Base-by-base conservation (phyloP, 1,139 yeast genomes). In the Suhomyces choctaworum region DNA sequence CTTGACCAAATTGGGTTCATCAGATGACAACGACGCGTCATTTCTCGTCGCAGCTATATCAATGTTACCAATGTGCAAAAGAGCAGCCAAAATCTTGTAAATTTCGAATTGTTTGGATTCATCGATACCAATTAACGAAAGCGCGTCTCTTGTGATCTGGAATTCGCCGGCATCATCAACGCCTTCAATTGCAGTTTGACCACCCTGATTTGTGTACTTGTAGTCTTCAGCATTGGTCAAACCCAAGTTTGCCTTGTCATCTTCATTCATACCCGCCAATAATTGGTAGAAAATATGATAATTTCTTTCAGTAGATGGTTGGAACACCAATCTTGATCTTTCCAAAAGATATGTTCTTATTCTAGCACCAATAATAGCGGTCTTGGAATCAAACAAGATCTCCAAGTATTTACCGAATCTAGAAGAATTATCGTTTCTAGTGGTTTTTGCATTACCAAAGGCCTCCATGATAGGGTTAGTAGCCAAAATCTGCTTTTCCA, bases 381-480 rank as follows among this genome's bases (percentile, higher is more conserved):
- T 79, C 20, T 76, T 58, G 24, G 73, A 62, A 60, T 89, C 84
- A 56, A 92, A 92, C 48, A 88, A 69, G 49, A 92, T 92, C 63
- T 92, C 97, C 54, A 92, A 73, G 58, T 92, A 92, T 62, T 92
- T 92, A 57, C 98, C 98, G 58, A 92, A 92, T 60, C 98, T 82
- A 13, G 97, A 90, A 25, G 97, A 92, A 62, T 92, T 92, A 62
- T 92, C 97, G 58, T 92, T 92, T 68, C 98, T 80, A 3, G 96
- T 89, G 4, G 98, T 92, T 61, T 92, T 92, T 10, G 98, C 97
- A 59, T 92, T 92, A 73, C 98, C 98, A 61, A 92, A 92, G 1
- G 97, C 95, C 65, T 92, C 98, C 94, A 92, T 89, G 50, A 92
- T 92, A 5, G 98, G 98, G 58, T 92, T 92, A 1, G 98, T 92